phyloP scores from a whole-genome alignment of 1,139 yeast genomes.

The Arxiozyma telluris region DNA sequence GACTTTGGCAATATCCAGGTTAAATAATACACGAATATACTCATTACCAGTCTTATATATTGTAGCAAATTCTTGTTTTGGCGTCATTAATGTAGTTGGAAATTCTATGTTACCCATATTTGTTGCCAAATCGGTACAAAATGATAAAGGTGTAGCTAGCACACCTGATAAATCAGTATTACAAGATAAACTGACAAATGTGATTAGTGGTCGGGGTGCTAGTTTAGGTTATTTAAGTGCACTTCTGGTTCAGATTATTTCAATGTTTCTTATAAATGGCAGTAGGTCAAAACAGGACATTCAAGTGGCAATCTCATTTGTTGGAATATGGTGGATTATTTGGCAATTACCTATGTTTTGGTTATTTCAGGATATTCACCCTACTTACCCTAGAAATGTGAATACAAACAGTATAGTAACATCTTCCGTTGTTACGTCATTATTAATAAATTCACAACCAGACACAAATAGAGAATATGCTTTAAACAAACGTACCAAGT shows the following conservation, averaged over 20 bases:
- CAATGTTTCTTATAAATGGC: constrained; percentile 41
- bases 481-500: background rate
- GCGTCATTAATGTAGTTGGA: constrained; percentile 69
- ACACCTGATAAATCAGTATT: constrained; percentile 18
- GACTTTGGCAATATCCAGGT: constrained; percentile 39
- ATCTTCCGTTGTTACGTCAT: background rate
- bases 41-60: constrained; percentile 49
- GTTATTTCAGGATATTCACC: constrained; percentile 33
- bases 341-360: constrained; percentile 51
- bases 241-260: constrained; percentile 46
- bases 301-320: constrained; percentile 46
- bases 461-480: background rate
- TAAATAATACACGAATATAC: constrained; percentile 41
- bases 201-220: constrained; percentile 56
- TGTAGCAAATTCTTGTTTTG: constrained; percentile 56
- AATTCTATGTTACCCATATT: constrained; percentile 57
- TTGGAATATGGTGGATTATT: constrained; percentile 64
- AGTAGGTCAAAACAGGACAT: constrained; percentile 41
- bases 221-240: constrained; percentile 61
- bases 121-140: constrained; percentile 27
- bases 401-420: background rate
- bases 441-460: background rate
- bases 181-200: constrained; percentile 30
- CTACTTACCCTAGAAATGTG: background rate
- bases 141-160: background rate